A percentile compares a stretch with the other conserved stretches of the same genome.
phyloP scores from a whole-genome alignment of 2,329 filamentous ascomycete species.

The Aspergillus aculeatinus region DNA sequence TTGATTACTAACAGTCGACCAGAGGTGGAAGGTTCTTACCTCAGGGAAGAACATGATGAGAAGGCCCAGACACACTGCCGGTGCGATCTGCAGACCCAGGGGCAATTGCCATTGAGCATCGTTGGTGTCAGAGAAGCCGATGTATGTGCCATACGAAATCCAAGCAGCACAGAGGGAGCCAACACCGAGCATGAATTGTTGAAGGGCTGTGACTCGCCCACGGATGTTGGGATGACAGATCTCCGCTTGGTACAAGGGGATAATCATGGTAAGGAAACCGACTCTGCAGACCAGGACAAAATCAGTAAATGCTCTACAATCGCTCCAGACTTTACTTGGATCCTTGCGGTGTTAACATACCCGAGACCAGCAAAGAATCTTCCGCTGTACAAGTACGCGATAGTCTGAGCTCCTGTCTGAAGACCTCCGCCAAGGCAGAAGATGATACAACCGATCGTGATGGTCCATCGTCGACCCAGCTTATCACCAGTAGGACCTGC shows the following conservation, averaged over 20 bases:
- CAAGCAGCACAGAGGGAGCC: constrained; percentile 71
- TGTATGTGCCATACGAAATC: constrained; percentile 67
- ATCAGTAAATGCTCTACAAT: constrained; percentile 40
- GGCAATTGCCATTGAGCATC: constrained; percentile 61
- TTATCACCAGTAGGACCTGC: constrained; percentile 64
- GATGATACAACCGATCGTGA: constrained; percentile 67
- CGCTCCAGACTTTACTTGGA: background rate
- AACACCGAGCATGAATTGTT: constrained; percentile 81
- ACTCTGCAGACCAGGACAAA: constrained; percentile 43
- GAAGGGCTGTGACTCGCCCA: constrained; percentile 70
- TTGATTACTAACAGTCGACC: background rate
- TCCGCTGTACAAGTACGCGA: constrained; percentile 67
- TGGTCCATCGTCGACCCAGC: constrained; percentile 69
- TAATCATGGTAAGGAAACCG: constrained; percentile 62
- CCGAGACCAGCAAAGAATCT: constrained; percentile 63
- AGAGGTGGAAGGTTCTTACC: constrained; percentile 18
- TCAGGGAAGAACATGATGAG: constrained; percentile 75
- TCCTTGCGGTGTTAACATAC: constrained; percentile 23
- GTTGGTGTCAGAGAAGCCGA: constrained; percentile 49
- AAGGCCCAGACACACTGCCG: constrained; percentile 62
- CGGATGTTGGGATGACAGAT: constrained; percentile 75
- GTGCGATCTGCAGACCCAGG: constrained; percentile 69
- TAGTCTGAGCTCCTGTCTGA: constrained; percentile 65
- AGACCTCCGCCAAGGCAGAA: constrained; percentile 72
- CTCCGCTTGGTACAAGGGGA: constrained; percentile 75